Percentiles rank a stretch among this genome's conserved stretches.
Conservation (phyloP, 1,284 basidiomycete genomes). For the Somion occarium region DNA sequence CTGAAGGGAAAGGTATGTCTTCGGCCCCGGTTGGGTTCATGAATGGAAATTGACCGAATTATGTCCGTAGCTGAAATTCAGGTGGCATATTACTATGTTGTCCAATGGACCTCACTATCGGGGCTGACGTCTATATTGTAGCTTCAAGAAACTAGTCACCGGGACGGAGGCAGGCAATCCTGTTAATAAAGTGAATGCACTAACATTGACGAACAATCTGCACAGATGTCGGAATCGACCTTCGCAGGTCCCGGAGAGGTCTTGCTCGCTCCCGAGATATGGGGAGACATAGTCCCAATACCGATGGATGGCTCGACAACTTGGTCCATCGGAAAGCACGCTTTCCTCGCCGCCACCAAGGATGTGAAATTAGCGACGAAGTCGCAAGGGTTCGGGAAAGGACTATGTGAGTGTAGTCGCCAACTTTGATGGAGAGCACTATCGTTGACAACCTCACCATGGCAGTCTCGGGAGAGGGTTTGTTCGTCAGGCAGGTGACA, state of each 20-base stretch:
- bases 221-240: conserved; percentile 23
- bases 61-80: conserved; percentile 21
- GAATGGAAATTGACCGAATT: background rate
- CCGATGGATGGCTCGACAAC: conserved; percentile 22
- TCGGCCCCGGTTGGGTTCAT: background rate
- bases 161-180: conserved; percentile 22
- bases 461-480: conserved; percentile 31
- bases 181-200: background rate
- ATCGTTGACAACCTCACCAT: background rate
- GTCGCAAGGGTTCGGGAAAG: conserved; percentile 26
- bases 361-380: conserved; percentile 23
- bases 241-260: conserved; percentile 30
- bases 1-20: conserved; percentile 25
- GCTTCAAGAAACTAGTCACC: conserved; percentile 26
- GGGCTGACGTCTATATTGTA: too few species aligned
- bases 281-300: conserved; percentile 31
- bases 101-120: background rate
- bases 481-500: conserved; percentile 24
- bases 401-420: conserved; percentile 22
- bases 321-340: conserved; percentile 28
- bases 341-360: conserved; percentile 27
- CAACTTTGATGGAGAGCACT: too few species aligned
- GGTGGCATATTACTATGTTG: too few species aligned
- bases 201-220: background rate
- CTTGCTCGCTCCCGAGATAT: conserved; percentile 28